phyloP scores from a whole-genome alignment of 768 basidiomycete genomes.

The Amanita subjunquillea region DNA sequence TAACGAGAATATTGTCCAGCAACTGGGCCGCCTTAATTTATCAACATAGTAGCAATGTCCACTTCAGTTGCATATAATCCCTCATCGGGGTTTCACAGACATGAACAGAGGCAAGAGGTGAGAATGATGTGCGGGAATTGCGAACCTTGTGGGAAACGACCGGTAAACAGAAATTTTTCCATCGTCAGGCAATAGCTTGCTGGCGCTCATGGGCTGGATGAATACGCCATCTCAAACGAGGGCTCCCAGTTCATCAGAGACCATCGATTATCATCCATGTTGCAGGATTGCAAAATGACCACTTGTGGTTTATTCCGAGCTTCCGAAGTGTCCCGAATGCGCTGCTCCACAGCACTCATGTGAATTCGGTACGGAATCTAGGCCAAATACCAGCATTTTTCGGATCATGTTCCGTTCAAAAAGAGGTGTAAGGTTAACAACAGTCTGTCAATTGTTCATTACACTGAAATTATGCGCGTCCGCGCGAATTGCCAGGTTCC shows the following conservation, averaged over 20 bases:
- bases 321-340: neutral
- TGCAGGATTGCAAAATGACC: too few species aligned
- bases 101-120: neutral
- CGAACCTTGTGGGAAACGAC: neutral
- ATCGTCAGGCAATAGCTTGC: neutral
- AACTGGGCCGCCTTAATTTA: too few species aligned
- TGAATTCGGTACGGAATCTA: neutral
- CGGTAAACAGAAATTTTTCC: neutral
- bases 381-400: neutral
- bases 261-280: too few species aligned
- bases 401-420: constrained; percentile 1
- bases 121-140: neutral
- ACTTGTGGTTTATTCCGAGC: too few species aligned
- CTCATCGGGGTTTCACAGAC: too few species aligned
- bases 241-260: too few species aligned
- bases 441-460: neutral
- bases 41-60: too few species aligned
- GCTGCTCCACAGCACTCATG: neutral
- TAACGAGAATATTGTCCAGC: neutral
- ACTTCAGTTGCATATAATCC: neutral
- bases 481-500: neutral
- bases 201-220: neutral
- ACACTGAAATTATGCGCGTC: neutral
- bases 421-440: neutral
- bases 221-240: neutral